phyloP scores from a whole-genome alignment of 1,284 basidiomycete genomes.

The Trametes hirsuta region DNA sequence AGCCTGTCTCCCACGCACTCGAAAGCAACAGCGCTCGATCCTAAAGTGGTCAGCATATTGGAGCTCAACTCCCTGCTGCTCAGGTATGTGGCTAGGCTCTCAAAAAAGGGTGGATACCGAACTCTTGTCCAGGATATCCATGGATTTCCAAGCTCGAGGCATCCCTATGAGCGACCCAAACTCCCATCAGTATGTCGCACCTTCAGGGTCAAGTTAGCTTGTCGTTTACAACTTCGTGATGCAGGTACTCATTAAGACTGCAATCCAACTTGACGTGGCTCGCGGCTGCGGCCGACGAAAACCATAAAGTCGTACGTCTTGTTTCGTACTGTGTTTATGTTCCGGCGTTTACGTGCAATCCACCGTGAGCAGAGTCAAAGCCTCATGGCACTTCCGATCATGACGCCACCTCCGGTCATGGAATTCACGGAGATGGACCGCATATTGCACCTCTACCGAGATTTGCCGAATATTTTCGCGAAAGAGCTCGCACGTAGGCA shows the following conservation, averaged over 20 bases:
- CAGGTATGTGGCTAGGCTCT: constrained; percentile 46
- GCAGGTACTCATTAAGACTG: constrained; percentile 58
- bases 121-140: constrained; percentile 24
- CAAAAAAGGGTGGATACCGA: background rate
- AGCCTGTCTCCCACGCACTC: constrained; percentile 14
- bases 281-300: constrained; percentile 61
- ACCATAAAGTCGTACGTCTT: constrained; percentile 47
- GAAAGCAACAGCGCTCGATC: constrained; percentile 35
- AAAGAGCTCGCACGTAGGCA: constrained; percentile 63
- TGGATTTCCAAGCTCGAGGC: constrained; percentile 59
- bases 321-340: background rate
- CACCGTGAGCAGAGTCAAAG: constrained; percentile 23
- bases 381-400: constrained; percentile 49
- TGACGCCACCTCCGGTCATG: constrained; percentile 58
- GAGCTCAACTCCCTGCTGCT: constrained; percentile 69
- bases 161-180: constrained; percentile 51
- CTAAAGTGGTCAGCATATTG: constrained; percentile 61
- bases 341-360: background rate
- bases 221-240: background rate
- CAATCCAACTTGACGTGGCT: constrained; percentile 72
- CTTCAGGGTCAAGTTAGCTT: constrained; percentile 9
- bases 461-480: constrained; percentile 61
- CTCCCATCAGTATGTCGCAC: constrained; percentile 56
- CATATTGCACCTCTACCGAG: constrained; percentile 63
- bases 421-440: constrained; percentile 57